Evolutionary conservation across 2,329 filamentous ascomycete genomes (phyloP).

Genomic region (Pseudogymnoascus sp.): DNA sequence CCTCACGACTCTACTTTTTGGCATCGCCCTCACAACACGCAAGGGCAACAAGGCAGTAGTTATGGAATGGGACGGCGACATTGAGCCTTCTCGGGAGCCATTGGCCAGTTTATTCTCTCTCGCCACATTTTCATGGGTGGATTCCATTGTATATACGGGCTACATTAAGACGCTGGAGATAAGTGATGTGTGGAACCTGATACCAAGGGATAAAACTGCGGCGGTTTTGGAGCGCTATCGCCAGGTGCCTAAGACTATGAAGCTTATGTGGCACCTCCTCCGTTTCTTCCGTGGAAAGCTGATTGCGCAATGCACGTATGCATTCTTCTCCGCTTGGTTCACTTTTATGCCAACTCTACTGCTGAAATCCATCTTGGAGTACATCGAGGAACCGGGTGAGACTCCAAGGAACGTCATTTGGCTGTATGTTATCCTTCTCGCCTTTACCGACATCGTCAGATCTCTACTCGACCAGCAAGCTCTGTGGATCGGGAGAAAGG

Average conservation of each 20-base stretch:
- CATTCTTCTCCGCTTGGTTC: slow-evolving; percentile 68
- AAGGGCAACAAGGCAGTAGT: slow-evolving; percentile 87
- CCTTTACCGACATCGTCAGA: slow-evolving; percentile 70
- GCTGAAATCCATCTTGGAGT: slow-evolving; percentile 83
- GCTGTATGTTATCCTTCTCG: slow-evolving; percentile 88
- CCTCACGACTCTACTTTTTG: slow-evolving; percentile 63
- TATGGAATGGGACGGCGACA: slow-evolving; percentile 78
- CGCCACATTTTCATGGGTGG: slow-evolving; percentile 83
- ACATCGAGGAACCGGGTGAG: slow-evolving; percentile 72
- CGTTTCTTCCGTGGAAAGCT: slow-evolving; percentile 75
- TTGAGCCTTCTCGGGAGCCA: slow-evolving; percentile 80
- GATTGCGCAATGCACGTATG: slow-evolving; percentile 70
- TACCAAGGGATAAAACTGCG: slow-evolving; percentile 80
- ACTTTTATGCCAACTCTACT: slow-evolving; percentile 88
- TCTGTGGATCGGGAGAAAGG: slow-evolving; percentile 86
- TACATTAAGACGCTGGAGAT: slow-evolving; percentile 80
- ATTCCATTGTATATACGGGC: slow-evolving; percentile 78
- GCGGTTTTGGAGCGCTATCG: slow-evolving; percentile 74
- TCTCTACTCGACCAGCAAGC: slow-evolving; percentile 79
- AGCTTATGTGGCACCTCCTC: slow-evolving; percentile 70
- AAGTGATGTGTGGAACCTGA: slow-evolving; percentile 81
- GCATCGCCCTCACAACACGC: slow-evolving; percentile 70
- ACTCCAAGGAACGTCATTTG: slow-evolving; percentile 82
- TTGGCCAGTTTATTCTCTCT: slow-evolving; percentile 82
- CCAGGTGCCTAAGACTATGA: slow-evolving; percentile 71